Evolutionary conservation across 2,329 filamentous ascomycete species (phyloP), one percentile per base, ranked within the genome.

Genomic region (Fusarium sp.): DNA sequence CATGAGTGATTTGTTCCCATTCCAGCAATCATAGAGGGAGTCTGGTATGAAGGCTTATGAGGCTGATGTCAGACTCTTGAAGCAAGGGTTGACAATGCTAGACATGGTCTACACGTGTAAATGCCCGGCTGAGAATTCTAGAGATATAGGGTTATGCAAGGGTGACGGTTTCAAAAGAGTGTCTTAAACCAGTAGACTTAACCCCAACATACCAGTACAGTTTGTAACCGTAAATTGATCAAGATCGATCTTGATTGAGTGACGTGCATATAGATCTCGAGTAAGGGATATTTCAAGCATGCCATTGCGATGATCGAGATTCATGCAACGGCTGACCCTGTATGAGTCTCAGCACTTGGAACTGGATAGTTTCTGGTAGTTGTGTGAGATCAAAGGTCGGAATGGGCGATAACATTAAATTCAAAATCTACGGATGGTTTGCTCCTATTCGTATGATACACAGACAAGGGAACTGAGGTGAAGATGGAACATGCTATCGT

Each of bases 21-120:
- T 71, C 68, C 68, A 65, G 38, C 27, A 52, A 45, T 47, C 12
- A 22, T 32, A n/a, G 44, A 45, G 46, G 38, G 29, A 6, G 49
- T n/a, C 14, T 52, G 68, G 63, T 34, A 69, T 71, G 63, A 20
- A 55, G 63, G 68, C 47, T 68, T 64, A 38, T n/a, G 47, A 53
- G n/a, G 45, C 34, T 50, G 50, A 43, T 46, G 56, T 53, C 27
- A 40, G 32, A 34, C 38, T 22, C 24, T 51, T 20, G 24, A 58
- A 38, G 65, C 63, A 55, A 63, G 64, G 45, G 51, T 27, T 53
- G 12, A 38, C 63, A 20, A 30, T 68, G 27, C 24, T 20, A 46
- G 30, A 60, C 63, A 59, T 63, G 63, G 63, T 43, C 51, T 52
- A 55, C 63, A 63, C 63, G 64, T 68, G 57, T 57, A 44, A 43